Evolutionary conservation across 768 basidiomycete species (phyloP).

Genomic region (Vishniacozyma victoriae): DNA sequence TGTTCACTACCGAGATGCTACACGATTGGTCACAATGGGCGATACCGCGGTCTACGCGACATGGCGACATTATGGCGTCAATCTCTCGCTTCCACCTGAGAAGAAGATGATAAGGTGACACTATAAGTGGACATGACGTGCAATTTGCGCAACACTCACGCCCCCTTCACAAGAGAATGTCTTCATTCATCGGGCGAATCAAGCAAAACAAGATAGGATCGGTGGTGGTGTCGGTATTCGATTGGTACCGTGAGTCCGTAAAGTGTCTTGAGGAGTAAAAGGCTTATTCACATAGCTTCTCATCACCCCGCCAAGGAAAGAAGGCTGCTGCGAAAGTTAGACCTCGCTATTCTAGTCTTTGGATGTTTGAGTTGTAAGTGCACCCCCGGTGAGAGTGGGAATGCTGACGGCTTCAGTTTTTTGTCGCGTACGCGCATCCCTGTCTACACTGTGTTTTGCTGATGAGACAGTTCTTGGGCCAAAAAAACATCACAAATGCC

Average conservation of each 20-base stretch:
- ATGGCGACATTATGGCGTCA: too few relatives aligned
- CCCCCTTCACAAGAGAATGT: too few relatives aligned
- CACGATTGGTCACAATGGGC: too few relatives aligned
- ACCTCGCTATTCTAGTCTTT: slow-evolving; percentile 27
- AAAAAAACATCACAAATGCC: neutral
- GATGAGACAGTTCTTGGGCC: too few relatives aligned
- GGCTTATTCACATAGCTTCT: slow-evolving; percentile 3
- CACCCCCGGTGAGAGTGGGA: neutral
- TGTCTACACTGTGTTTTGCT: too few relatives aligned
- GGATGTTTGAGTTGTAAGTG: slow-evolving; percentile 22
- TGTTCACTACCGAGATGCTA: too few relatives aligned
- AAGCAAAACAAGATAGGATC: slow-evolving; percentile 2
- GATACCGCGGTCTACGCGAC: too few relatives aligned
- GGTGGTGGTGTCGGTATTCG: slow-evolving; percentile 22
- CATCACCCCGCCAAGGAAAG: slow-evolving; percentile 16
- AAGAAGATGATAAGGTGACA: too few relatives aligned
- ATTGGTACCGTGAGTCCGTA: slow-evolving; percentile 26
- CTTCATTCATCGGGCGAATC: neutral
- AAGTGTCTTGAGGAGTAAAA: neutral
- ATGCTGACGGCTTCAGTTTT: slow-evolving; percentile 2
- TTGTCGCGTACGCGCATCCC: too few relatives aligned
- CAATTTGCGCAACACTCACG: too few relatives aligned
- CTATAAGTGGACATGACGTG: too few relatives aligned
- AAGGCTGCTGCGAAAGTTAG: slow-evolving; percentile 26
- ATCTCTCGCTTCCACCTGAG: too few relatives aligned